Percentiles rank a stretch among this genome's conserved stretches.
These are phyloP conservation scores for Penicillium subrubescens DNA, from an alignment of 495 filamentous ascomycete genomes.

Conservation along the genomic window DNA sequence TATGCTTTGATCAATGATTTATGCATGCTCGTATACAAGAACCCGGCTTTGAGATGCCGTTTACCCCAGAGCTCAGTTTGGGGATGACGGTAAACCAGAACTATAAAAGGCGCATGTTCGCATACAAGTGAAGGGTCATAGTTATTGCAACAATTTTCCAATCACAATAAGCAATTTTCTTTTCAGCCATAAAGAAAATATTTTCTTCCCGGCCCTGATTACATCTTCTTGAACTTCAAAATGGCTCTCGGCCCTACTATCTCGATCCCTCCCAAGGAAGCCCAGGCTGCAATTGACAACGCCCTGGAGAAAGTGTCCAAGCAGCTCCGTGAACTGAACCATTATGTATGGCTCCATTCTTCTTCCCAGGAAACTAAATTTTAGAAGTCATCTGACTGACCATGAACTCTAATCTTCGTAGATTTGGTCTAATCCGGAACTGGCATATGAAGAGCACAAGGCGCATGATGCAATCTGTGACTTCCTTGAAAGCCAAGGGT, in stretches of 20 bases:
- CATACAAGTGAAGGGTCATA: neutral
- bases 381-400: neutral
- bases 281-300: neutral
- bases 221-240: neutral
- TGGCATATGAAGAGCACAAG: constrained; percentile 15
- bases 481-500: constrained; percentile 13
- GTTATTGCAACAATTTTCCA: neutral
- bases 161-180: neutral
- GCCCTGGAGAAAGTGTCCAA: constrained; percentile 2
- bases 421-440: constrained; percentile 18
- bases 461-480: constrained; percentile 17
- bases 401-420: neutral
- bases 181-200: neutral
- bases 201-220: neutral
- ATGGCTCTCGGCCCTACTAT: neutral
- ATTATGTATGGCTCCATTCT: neutral
- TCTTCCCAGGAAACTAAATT: neutral
- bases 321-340: constrained; percentile 9
- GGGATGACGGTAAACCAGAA: neutral
- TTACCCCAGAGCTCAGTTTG: neutral
- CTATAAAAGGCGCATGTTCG: neutral
- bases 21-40: neutral
- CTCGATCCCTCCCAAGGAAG: neutral
- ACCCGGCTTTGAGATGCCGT: neutral
- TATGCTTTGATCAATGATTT: neutral